A percentile compares a stretch with the other conserved stretches of the same genome.
phyloP scores from a whole-genome alignment of 208 protist genomes.

The Blastocrithidia nonstop region DNA sequence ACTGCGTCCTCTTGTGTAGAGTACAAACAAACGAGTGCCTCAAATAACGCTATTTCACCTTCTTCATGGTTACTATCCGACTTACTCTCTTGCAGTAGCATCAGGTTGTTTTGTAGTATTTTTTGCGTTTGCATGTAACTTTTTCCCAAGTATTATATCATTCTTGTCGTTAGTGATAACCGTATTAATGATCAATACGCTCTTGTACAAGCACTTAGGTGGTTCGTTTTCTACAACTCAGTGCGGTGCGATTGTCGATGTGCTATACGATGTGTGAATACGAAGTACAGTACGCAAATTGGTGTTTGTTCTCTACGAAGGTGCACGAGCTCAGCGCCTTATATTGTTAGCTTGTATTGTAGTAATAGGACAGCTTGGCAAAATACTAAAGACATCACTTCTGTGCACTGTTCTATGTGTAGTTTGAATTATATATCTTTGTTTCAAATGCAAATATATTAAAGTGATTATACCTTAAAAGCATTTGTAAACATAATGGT shows the following conservation, averaged over 20 bases:
- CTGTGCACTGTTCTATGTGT: too few relatives aligned
- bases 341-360: too few relatives aligned
- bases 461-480: too few relatives aligned
- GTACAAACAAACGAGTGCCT: conserved; percentile 8
- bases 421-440: too few relatives aligned
- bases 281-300: conserved; percentile 6
- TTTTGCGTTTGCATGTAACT: conserved; percentile 8
- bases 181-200: conserved; percentile 11
- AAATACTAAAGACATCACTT: too few relatives aligned
- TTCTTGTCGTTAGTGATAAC: conserved; percentile 8
- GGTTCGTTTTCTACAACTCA: conserved; percentile 8
- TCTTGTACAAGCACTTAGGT: conserved; percentile 11
- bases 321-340: too few relatives aligned
- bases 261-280: conserved; percentile 9
- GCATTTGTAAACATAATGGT: too few relatives aligned
- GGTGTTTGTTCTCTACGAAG: conserved; percentile 1
- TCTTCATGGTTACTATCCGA: conserved; percentile 12
- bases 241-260: conserved; percentile 12
- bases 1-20: not conserved
- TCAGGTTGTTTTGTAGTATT: conserved; percentile 6
- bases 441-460: too few relatives aligned
- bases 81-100: conserved; percentile 9
- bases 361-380: too few relatives aligned
- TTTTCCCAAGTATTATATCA: conserved; percentile 14
- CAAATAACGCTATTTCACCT: conserved; percentile 18